Percentiles rank a stretch among this genome's conserved stretches.
Conservation (phyloP, 805 yeast genomes). For the Metschnikowia peoriensis region DNA sequence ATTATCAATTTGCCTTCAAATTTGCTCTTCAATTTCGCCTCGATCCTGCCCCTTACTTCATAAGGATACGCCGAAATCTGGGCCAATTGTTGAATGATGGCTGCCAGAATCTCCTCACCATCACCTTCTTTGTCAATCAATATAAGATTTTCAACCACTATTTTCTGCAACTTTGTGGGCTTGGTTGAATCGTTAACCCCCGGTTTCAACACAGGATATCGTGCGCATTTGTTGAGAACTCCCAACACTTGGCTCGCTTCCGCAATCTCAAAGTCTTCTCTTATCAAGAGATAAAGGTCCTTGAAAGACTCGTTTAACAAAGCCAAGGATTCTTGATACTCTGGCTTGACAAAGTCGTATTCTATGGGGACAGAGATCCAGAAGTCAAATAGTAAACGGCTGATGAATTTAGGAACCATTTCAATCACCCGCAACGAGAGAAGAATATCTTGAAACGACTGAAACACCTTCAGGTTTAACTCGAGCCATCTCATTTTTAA, state of each 20-base stretch:
- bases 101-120: conserved; percentile 37
- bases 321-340: conserved; percentile 62
- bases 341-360: conserved; percentile 39
- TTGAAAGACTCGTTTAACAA: conserved; percentile 55
- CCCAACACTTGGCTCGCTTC: conserved; percentile 51
- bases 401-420: conserved; percentile 20
- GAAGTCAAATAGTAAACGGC: conserved; percentile 45
- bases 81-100: conserved; percentile 53
- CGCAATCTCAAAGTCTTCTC: conserved; percentile 26
- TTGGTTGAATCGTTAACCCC: conserved; percentile 48
- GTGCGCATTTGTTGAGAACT: conserved; percentile 61
- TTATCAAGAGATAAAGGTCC: conserved; percentile 40
- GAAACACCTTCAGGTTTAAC: conserved; percentile 55
- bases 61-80: conserved; percentile 57
- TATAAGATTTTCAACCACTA: conserved; percentile 52
- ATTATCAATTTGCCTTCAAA: conserved; percentile 40
- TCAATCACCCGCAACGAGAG: conserved; percentile 23
- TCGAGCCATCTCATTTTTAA: conserved; percentile 45
- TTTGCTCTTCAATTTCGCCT: conserved; percentile 47
- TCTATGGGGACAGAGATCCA: conserved; percentile 46
- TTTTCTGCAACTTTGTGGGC: conserved; percentile 60
- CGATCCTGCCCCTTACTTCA: conserved; percentile 56
- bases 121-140: conserved; percentile 22
- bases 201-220: conserved; percentile 71
- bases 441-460: conserved; percentile 50